phyloP scores from a whole-genome alignment of 75 land plant genomes.

The Chamaecyparis obtusa region DNA sequence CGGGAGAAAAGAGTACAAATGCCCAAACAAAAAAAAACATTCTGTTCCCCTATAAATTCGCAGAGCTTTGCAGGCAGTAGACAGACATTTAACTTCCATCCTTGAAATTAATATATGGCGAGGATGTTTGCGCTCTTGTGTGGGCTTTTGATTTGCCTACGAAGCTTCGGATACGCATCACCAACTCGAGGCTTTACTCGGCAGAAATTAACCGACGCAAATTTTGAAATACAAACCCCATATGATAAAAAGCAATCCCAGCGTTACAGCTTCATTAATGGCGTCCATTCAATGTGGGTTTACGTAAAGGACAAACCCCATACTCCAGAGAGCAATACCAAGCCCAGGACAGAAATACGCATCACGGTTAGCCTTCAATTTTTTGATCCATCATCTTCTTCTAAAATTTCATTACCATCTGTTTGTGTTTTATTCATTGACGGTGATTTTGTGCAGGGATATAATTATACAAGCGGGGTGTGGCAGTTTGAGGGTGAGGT shows the following conservation, averaged over 20 bases:
- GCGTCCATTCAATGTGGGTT: slow-evolving; percentile 30
- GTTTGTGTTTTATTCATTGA: not conserved
- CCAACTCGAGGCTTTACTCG: slow-evolving; percentile 30
- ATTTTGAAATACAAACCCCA: slow-evolving; percentile 22
- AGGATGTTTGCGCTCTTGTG: not conserved
- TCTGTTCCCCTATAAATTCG: too few species aligned
- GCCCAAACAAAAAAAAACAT: too few species aligned
- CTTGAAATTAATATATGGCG: not conserved
- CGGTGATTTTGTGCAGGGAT: not conserved
- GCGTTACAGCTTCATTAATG: slow-evolving; percentile 11
- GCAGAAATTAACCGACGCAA: slow-evolving; percentile 13
- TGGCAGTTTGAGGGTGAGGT: slow-evolving; percentile 43
- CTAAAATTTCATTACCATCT: not conserved
- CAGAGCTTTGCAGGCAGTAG: too few species aligned
- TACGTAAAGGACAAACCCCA: slow-evolving; percentile 23
- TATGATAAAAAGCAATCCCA: slow-evolving; percentile 15
- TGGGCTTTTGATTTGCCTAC: not conserved
- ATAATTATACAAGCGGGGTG: too few species aligned
- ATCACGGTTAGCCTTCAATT: too few species aligned
- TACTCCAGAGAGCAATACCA: slow-evolving; percentile 11
- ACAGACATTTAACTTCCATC: too few species aligned
- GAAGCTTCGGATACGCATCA: not conserved
- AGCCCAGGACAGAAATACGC: slow-evolving; percentile 28
- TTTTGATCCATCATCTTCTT: not conserved
- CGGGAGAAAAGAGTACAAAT: too few species aligned